A percentile compares a stretch with the other conserved stretches of the same genome.
Conservation (phyloP, 257 asterid species). For the Anisodus acutangulus region DNA sequence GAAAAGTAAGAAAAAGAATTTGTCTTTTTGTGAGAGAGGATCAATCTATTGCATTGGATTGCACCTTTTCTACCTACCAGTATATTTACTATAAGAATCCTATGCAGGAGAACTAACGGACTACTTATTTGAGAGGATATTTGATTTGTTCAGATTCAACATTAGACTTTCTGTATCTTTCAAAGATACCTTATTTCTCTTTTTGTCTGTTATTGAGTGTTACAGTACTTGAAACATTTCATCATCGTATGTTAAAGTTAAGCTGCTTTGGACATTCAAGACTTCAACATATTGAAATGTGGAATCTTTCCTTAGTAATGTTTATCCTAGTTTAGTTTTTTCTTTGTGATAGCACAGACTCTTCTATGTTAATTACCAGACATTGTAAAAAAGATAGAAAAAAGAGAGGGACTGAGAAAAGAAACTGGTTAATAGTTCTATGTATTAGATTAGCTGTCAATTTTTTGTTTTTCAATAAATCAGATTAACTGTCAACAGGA, state of each 20-base stretch:
- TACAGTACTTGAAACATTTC: background rate
- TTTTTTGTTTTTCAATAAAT: background rate
- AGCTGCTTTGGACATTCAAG: conserved; percentile 4
- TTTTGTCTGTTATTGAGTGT: conserved; percentile 22
- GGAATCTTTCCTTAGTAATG: background rate
- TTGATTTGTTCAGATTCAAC: background rate
- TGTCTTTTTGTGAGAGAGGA: background rate
- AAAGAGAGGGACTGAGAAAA: background rate
- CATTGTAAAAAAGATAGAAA: background rate
- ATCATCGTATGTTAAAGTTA: background rate
- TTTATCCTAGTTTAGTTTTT: background rate
- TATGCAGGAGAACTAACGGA: background rate
- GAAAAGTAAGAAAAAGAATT: background rate
- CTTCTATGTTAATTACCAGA: background rate
- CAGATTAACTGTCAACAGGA: background rate
- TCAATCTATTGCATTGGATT: background rate
- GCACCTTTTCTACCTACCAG: conserved; percentile 9
- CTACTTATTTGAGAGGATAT: background rate
- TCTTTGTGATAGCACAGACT: background rate
- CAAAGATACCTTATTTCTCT: background rate
- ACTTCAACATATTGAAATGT: conserved; percentile 18
- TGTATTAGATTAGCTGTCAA: background rate
- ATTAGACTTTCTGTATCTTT: background rate
- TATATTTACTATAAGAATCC: background rate
- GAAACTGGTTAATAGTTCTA: background rate